A percentile compares a stretch with the other conserved stretches of the same genome.
Conservation (phyloP, 139 green algal species). For the Chlorella sp. region DNA sequence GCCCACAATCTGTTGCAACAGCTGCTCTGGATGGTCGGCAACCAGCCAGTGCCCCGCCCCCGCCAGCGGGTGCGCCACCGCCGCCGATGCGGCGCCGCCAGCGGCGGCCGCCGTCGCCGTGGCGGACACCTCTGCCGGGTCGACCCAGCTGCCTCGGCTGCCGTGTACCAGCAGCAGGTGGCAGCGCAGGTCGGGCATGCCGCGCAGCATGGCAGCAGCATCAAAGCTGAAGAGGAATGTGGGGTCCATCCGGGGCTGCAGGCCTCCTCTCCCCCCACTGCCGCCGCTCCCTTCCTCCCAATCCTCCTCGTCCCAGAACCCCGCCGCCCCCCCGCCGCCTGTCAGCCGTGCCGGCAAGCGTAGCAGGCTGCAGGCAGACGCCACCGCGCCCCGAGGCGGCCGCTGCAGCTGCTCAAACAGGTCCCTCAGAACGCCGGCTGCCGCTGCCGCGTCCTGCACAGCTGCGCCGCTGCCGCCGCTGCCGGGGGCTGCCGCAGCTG, state of each 20-base stretch:
- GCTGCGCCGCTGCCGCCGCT: background rate
- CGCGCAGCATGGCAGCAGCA: constrained; percentile 1
- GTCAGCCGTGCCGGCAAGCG: background rate
- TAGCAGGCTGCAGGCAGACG: constrained; percentile 13
- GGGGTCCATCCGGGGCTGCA: constrained; percentile 37
- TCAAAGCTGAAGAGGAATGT: constrained; percentile 42
- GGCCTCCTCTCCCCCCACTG: background rate
- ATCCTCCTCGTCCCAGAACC: background rate
- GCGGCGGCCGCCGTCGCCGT: background rate
- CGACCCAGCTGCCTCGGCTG: constrained; percentile 9
- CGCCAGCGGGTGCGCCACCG: background rate
- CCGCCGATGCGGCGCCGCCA: constrained; percentile 7
- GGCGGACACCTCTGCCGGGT: background rate
- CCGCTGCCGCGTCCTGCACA: background rate
- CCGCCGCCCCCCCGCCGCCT: background rate
- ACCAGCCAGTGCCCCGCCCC: constrained; percentile 19
- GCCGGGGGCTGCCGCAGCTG: background rate
- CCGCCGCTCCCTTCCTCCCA: background rate
- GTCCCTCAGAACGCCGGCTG: background rate
- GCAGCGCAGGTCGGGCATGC: constrained; percentile 2
- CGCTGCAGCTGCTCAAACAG: constrained; percentile 21
- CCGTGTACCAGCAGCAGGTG: constrained; percentile 41
- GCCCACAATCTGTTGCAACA: constrained; percentile 26
- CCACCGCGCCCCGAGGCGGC: background rate
- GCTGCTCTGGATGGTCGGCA: constrained; percentile 17